A percentile compares a stretch with the other conserved stretches of the same genome.
Evolutionary conservation across 352 stramenopile genomes (phyloP).

Genomic region (Lagenidium sp.): DNA sequence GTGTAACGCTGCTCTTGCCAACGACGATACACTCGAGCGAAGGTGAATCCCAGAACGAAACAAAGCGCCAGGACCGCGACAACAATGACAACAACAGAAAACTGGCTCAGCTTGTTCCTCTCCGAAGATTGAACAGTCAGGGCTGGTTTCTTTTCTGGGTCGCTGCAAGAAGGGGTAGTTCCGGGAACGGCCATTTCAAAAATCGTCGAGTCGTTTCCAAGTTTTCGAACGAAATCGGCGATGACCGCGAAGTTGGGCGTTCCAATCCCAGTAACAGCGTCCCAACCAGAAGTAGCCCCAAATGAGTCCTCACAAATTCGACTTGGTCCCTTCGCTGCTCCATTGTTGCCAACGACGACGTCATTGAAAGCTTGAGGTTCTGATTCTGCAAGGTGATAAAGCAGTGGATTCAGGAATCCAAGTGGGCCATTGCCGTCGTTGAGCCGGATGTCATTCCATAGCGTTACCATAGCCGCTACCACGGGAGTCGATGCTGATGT

Average conservation of each 20-base stretch:
- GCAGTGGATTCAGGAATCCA: slow-evolving; percentile 81
- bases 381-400: slow-evolving; percentile 69
- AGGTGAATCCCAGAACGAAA: slow-evolving; percentile 6
- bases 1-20: slow-evolving; percentile 8
- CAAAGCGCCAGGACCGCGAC: slow-evolving; percentile 4
- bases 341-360: slow-evolving; percentile 82
- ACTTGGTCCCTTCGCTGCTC: slow-evolving; percentile 25
- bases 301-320: slow-evolving; percentile 74
- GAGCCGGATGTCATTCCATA: slow-evolving; percentile 81
- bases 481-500: slow-evolving; percentile 85
- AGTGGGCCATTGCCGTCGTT: slow-evolving; percentile 73
- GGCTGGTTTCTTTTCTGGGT: background rate
- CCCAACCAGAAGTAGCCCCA: slow-evolving; percentile 76
- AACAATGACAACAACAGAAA: slow-evolving; percentile 1
- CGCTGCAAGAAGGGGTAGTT: too few relatives aligned
- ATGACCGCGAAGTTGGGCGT: slow-evolving; percentile 78
- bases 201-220: slow-evolving; percentile 47
- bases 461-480: slow-evolving; percentile 76
- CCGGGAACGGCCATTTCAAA: slow-evolving; percentile 8
- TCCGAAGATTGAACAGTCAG: too few relatives aligned
- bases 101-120: too few relatives aligned
- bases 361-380: slow-evolving; percentile 72
- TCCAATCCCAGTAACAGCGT: slow-evolving; percentile 80
- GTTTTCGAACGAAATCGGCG: slow-evolving; percentile 30
- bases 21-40: slow-evolving; percentile 2